phyloP scores from a whole-genome alignment of 2,329 filamentous ascomycete species.

The Ophiobolus disseminans region DNA sequence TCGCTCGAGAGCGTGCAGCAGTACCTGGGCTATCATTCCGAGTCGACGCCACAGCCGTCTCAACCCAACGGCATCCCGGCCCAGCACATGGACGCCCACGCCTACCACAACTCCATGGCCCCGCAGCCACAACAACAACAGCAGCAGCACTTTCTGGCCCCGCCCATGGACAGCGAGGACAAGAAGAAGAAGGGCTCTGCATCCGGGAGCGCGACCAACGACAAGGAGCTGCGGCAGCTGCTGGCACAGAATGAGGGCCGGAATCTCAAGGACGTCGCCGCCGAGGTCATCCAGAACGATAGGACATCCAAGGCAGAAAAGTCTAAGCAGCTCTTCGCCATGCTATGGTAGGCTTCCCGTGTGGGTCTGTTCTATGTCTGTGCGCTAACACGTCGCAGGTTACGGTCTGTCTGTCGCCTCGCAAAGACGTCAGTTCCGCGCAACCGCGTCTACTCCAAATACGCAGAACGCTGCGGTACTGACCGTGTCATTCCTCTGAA shows the following conservation, averaged over 20 bases:
- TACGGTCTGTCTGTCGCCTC: constrained; percentile 72
- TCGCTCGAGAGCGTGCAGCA: constrained; percentile 45
- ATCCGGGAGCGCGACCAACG: constrained; percentile 78
- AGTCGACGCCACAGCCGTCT: constrained; percentile 23
- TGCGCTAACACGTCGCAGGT: constrained; percentile 61
- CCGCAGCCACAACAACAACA: constrained; percentile 34
- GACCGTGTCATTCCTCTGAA: constrained; percentile 95
- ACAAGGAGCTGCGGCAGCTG: constrained; percentile 79
- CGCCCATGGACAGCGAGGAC: constrained; percentile 48
- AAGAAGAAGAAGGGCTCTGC: constrained; percentile 64
- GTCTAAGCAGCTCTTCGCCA: constrained; percentile 84
- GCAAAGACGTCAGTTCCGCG: constrained; percentile 88
- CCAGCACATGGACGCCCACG: constrained; percentile 39
- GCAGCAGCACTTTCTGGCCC: constrained; percentile 28
- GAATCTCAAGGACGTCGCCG: constrained; percentile 73
- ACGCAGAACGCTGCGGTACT: constrained; percentile 89
- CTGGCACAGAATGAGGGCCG: constrained; percentile 73
- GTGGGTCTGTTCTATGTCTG: neutral
- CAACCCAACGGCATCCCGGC: constrained; percentile 28
- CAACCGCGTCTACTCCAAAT: constrained; percentile 93
- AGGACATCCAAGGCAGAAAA: constrained; percentile 82
- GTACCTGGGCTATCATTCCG: constrained; percentile 37
- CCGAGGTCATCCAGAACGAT: constrained; percentile 79
- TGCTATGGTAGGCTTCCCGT: constrained; percentile 73
- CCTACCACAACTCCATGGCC: constrained; percentile 36